Conservation (phyloP, 441 rosid genomes). For the Gossypium schwendimanii region DNA sequence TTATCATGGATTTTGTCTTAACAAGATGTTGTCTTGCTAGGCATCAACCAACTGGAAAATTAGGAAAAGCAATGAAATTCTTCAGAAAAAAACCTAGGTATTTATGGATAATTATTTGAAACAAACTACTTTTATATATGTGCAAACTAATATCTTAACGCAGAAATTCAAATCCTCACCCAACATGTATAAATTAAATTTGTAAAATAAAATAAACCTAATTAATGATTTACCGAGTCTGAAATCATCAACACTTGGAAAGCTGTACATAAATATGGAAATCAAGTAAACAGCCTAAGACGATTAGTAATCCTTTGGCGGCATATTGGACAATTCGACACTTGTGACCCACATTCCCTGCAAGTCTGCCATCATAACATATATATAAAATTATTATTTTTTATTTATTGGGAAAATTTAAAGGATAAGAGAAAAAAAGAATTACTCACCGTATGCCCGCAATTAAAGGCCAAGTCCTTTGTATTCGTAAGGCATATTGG, state of each 20-base stretch:
- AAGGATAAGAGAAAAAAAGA: not conserved
- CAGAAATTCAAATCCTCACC: not conserved
- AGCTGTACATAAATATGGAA: not conserved
- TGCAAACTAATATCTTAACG: not conserved
- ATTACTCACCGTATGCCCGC: constrained; percentile 75
- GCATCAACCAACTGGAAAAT: no score
- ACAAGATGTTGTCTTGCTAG: no score
- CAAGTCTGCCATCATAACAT: constrained; percentile 44
- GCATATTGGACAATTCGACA: constrained; percentile 69
- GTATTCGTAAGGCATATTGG: constrained; percentile 63
- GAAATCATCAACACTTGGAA: not conserved
- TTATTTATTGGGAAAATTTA: not conserved
- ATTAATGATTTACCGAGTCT: not conserved
- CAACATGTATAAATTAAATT: not conserved
- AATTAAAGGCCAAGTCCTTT: constrained; percentile 62
- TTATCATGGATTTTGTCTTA: no score
- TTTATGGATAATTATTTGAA: no score
- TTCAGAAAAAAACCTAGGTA: no score
- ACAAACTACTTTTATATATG: not conserved
- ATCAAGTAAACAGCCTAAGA: constrained; percentile 51
- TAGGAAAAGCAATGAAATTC: no score
- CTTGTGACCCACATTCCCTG: constrained; percentile 50
- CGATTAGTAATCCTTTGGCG: constrained; percentile 55
- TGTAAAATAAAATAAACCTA: not conserved
- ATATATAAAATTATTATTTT: no score